Base-by-base conservation (phyloP, 805 yeast species). In the Kazachstania kunashirensis region DNA sequence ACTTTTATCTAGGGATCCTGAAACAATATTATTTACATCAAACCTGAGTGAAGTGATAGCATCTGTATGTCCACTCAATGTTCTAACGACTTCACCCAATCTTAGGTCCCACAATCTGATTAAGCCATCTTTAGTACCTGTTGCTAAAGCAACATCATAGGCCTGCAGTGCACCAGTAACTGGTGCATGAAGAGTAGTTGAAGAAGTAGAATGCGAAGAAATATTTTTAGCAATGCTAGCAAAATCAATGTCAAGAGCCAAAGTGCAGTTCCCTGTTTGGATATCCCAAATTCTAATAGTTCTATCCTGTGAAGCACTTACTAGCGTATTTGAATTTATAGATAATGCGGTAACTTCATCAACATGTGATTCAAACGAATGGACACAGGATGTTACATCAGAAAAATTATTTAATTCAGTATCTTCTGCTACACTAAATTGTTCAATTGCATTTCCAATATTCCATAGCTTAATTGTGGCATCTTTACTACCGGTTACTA, bases 231-330 rank as follows among this genome's bases (percentile, higher is more conserved):
- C 11, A n/a, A 31, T 29, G 10, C 27, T 14, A 8, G 30, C 27
- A 37, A 51, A 56, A 33, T 52, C 54, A n/a, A 81, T 72, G 57
- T 82, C 89, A 29, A 81, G 67, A 0, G 86, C 79, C 49, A 79
- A 84, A 13, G 75, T 43, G 54, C 85, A 77, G 43, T 72, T 71
- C 0, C 86, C 88, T 0, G 76, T 68, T 21, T 57, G 62, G 42
- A 77, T 45, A 58, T 81, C 89, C 89, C 89, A 81, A 52, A 78
- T 84, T 33, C 88, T 67, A 9, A 82, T 68, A 0, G 89, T 81
- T 33, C 73, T 65, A 52, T 81, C 92, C 29, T 72, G 69, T 0
- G 88, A 79, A 0, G 85, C 86, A 34, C 82, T 70, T 2, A 82
- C 75, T 32, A 81, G 49, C n/a, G 68, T 67, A 30, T 61, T 58